Base-by-base conservation (phyloP, 73 alveolate species). In the Loxodes magnus region DNA sequence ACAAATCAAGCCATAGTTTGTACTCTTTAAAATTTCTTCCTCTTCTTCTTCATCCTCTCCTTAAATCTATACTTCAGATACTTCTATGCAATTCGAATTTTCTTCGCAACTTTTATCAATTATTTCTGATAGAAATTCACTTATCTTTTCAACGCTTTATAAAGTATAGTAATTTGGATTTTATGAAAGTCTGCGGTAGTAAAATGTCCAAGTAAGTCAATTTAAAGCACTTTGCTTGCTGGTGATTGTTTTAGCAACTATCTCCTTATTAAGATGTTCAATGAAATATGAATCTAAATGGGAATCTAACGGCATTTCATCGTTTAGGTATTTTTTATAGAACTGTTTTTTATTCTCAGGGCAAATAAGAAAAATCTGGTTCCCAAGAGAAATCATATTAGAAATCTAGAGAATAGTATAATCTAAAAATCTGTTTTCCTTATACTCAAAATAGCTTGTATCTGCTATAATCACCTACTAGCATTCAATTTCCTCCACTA, bases 141-240 rank as follows among this genome's bases (percentile, higher is more conserved):
- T 85, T 26, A 84, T 67, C 3, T 63, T 94, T 27, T 89, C 66
- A 55, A 88, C 89, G 23, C 98, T 98, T 55, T 77, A 81, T 42
- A 96, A 57, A 56, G 82, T 92, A 73, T 94, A 93, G 88, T 91
- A 96, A 70, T 96, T 94, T 4, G 99, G 99, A 56, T 96, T 96
- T 63, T 92, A 69, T 35, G 95, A 60, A 20, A 96, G 71, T 66
- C 99, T 77, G 51, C 98, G 80, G 76, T 96, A 96, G 90, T 88
- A 74, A 80, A 94, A 96, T 30, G 98, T 86, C 99, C 99, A 96
- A 2, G 99, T 94, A 17, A 94, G 43, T 98, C 99, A 96, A 62
- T 94, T 98, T 7, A 96, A 90, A 19, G 95, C 86, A 55, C 87
- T 98, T 58, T 87, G 96, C 56, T 81, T 90, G 43, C 88, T 76